A percentile compares a stretch with the other conserved stretches of the same genome.
phyloP scores from a whole-genome alignment of 345 rosid genomes.

The Populus simonii region DNA sequence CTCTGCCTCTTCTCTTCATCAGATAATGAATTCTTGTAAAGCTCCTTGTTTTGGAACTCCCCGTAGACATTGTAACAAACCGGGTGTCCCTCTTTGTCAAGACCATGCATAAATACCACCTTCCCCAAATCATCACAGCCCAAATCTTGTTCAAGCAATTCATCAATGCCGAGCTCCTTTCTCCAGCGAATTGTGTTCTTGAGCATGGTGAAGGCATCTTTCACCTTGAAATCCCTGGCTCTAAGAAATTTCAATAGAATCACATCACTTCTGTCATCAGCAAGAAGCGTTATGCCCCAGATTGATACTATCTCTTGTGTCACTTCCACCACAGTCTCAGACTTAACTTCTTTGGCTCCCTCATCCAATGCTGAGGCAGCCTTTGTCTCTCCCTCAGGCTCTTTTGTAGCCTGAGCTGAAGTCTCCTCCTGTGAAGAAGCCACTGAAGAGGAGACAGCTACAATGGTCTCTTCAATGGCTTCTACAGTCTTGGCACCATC shows the following conservation, averaged over 20 bases:
- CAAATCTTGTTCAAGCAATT: slow-evolving; percentile 23
- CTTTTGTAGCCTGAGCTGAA: not conserved
- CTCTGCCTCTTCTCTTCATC: slow-evolving; percentile 25
- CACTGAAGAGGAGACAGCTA: slow-evolving; percentile 21
- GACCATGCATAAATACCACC: slow-evolving; percentile 30
- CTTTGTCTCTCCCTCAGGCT: slow-evolving; percentile 1
- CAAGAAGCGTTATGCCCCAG: slow-evolving; percentile 24
- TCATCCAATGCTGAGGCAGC: not conserved
- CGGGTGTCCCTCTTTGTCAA: slow-evolving; percentile 28
- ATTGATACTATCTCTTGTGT: slow-evolving; percentile 7
- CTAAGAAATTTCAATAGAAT: slow-evolving; percentile 30
- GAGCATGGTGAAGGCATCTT: slow-evolving; percentile 28
- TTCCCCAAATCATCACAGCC: slow-evolving; percentile 18
- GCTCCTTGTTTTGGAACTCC: slow-evolving; percentile 27
- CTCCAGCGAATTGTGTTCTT: slow-evolving; percentile 32
- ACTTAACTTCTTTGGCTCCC: not conserved
- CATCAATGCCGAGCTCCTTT: slow-evolving; percentile 30
- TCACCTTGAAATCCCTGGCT: slow-evolving; percentile 27
- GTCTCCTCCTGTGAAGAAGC: slow-evolving; percentile 16
- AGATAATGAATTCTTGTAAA: slow-evolving; percentile 20
- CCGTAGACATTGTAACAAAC: slow-evolving; percentile 36
- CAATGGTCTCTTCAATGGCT: slow-evolving; percentile 31
- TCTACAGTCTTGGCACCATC: slow-evolving; percentile 31
- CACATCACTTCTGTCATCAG: slow-evolving; percentile 32
- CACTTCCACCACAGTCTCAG: not conserved